phyloP scores from a whole-genome alignment of 2,329 filamentous ascomycete species.

The Pseudogymnoascus sp. region DNA sequence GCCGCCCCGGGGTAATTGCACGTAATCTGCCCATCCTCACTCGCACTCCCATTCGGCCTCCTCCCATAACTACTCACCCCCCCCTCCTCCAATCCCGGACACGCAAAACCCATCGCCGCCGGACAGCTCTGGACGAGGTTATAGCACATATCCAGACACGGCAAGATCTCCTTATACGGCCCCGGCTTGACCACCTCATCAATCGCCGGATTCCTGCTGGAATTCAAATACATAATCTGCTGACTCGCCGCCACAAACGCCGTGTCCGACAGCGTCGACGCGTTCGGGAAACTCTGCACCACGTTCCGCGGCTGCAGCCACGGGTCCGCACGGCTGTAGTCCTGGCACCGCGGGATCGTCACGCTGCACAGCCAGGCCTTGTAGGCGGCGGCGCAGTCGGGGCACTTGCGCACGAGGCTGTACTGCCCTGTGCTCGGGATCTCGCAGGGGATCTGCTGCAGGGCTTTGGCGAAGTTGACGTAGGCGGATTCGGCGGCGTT shows the following conservation, averaged over 20 bases:
- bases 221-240: constrained; percentile 32
- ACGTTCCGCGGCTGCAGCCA: constrained; percentile 60
- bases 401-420: constrained; percentile 70
- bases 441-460: constrained; percentile 81
- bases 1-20: constrained; percentile 58
- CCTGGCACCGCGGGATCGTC: constrained; percentile 83
- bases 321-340: constrained; percentile 53
- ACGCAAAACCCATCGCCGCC: constrained; percentile 63
- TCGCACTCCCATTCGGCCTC: constrained; percentile 16
- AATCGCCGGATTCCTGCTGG: constrained; percentile 64
- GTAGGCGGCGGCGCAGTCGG: constrained; percentile 71
- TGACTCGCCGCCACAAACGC: constrained; percentile 17
- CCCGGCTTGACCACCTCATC: constrained; percentile 67
- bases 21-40: constrained; percentile 32
- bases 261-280: constrained; percentile 41
- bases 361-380: constrained; percentile 94
- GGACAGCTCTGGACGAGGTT: constrained; percentile 80
- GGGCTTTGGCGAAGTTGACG: constrained; percentile 68
- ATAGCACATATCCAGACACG: constrained; percentile 83
- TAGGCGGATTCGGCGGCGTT: constrained; percentile 61
- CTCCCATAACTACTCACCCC: constrained; percentile 40
- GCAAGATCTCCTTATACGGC: constrained; percentile 87
- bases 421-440: constrained; percentile 65
- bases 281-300: constrained; percentile 61
- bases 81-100: constrained; percentile 45